Conservation (phyloP, 352 stramenopile genomes). For the Nothophytophthora sp. region DNA sequence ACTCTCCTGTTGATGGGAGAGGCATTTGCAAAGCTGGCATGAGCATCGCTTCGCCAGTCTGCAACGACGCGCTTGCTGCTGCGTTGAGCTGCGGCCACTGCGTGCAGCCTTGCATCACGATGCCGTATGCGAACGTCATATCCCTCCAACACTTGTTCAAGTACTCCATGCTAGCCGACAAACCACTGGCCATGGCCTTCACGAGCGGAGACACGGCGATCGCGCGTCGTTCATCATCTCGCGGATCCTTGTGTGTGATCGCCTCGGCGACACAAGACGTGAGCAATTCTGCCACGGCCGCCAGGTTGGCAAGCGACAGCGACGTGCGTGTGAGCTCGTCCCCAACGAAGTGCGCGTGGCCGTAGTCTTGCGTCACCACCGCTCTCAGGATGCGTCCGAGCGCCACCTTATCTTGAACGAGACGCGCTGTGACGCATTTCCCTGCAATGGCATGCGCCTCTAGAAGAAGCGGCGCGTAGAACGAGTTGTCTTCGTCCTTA, state of each 20-base stretch:
- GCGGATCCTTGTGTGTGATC: conserved; percentile 21
- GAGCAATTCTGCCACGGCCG: conserved; percentile 59
- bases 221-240: conserved; percentile 18
- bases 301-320: conserved; percentile 63
- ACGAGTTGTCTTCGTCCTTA: conserved; percentile 19
- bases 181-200: conserved; percentile 56
- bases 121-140: conserved; percentile 37
- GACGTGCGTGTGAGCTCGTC: conserved; percentile 57
- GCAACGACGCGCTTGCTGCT: conserved; percentile 3
- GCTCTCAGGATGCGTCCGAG: conserved; percentile 67
- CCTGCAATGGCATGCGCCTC: conserved; percentile 70
- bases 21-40: conserved; percentile 39
- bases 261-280: conserved; percentile 40
- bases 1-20: conserved; percentile 11
- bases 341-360: conserved; percentile 59
- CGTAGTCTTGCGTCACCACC: conserved; percentile 58
- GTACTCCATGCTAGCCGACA: conserved; percentile 36
- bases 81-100: conserved; percentile 32
- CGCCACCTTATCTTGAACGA: conserved; percentile 76
- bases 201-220: conserved; percentile 39
- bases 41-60: conserved; percentile 15
- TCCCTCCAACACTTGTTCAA: conserved; percentile 63
- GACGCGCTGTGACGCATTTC: conserved; percentile 42
- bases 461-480: conserved; percentile 70
- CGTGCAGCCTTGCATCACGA: conserved; percentile 47